Evolutionary conservation across 1,139 yeast genomes (phyloP).

Genomic region (Kodamaea anthophila): DNA sequence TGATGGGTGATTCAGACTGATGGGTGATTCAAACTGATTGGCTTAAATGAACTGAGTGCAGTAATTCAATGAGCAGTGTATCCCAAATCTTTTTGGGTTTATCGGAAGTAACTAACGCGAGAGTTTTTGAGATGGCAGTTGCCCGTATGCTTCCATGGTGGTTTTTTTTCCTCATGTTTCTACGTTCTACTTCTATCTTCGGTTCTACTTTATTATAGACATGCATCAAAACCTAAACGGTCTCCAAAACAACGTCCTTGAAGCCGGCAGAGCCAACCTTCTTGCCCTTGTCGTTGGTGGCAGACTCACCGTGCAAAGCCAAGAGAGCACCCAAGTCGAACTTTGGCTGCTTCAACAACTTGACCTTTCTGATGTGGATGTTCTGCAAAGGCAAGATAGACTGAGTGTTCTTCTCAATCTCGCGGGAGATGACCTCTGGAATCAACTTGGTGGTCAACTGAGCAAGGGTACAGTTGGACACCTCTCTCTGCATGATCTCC

Average conservation of each 20-base stretch:
- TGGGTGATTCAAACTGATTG: background rate
- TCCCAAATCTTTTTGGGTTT: too few relatives aligned
- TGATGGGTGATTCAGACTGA: too few relatives aligned
- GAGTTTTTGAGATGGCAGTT: too few relatives aligned
- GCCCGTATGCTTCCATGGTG: too few relatives aligned
- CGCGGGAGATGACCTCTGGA: conserved; percentile 89
- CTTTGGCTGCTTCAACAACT: conserved; percentile 87
- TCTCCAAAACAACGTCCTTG: conserved; percentile 84
- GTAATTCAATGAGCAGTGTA: too few relatives aligned
- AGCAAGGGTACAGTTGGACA: conserved; percentile 75
- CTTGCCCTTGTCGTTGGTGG: conserved; percentile 80
- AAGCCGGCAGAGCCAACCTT: conserved; percentile 67
- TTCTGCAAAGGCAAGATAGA: conserved; percentile 85
- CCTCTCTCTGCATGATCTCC: conserved; percentile 83
- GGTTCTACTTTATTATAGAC: conserved; percentile 5
- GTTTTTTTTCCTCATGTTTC: background rate
- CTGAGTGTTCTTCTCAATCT: conserved; percentile 81
- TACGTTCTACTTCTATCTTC: conserved; percentile 2
- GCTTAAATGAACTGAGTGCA: too few relatives aligned
- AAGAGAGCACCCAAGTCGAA: conserved; percentile 84
- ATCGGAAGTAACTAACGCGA: too few relatives aligned
- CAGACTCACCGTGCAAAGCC: conserved; percentile 87
- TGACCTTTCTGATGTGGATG: conserved; percentile 88
- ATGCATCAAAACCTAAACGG: conserved; percentile 24
- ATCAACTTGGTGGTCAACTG: conserved; percentile 84